Percentiles rank a stretch among this genome's conserved stretches.
Conservation (phyloP, 2,329 filamentous ascomycete genomes). For the Dendrostoma leiphaemia region DNA sequence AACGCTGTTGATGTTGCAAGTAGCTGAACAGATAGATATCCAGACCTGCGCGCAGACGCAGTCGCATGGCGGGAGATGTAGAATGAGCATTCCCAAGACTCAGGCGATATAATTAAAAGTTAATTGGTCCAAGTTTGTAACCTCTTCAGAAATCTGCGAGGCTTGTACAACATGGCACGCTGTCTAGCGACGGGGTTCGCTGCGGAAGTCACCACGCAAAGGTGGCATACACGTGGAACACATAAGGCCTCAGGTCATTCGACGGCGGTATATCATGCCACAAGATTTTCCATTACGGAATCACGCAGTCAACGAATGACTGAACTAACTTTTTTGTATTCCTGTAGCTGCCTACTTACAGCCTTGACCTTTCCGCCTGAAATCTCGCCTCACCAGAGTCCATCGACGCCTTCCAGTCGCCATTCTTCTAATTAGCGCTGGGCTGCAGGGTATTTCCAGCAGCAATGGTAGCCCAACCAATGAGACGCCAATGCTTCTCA, state of each 20-base stretch:
- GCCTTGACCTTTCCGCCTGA: neutral
- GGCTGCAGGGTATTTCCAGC: slow-evolving; percentile 34
- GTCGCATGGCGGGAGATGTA: too few relatives aligned
- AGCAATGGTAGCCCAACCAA: slow-evolving; percentile 84
- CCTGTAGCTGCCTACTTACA: slow-evolving; percentile 6
- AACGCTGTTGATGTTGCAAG: too few relatives aligned
- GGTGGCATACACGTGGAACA: too few relatives aligned
- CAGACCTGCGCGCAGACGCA: too few relatives aligned
- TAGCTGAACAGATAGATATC: too few relatives aligned
- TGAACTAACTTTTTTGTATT: slow-evolving; percentile 16
- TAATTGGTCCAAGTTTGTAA: too few relatives aligned
- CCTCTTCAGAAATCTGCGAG: too few relatives aligned
- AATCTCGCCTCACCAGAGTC: neutral
- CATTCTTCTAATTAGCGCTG: slow-evolving; percentile 18
- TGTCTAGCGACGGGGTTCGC: too few relatives aligned
- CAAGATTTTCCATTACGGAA: neutral
- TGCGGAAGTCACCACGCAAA: too few relatives aligned
- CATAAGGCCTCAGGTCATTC: neutral
- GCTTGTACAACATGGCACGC: too few relatives aligned
- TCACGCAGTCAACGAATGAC: neutral
- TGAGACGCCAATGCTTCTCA: slow-evolving; percentile 98
- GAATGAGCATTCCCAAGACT: too few relatives aligned
- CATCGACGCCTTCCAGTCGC: neutral
- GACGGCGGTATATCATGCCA: neutral
- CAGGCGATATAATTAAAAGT: too few relatives aligned